These are phyloP conservation scores for Ceratobasidium sp. DNA, from an alignment of 1,284 basidiomycete species.

Conservation along the genomic window DNA sequence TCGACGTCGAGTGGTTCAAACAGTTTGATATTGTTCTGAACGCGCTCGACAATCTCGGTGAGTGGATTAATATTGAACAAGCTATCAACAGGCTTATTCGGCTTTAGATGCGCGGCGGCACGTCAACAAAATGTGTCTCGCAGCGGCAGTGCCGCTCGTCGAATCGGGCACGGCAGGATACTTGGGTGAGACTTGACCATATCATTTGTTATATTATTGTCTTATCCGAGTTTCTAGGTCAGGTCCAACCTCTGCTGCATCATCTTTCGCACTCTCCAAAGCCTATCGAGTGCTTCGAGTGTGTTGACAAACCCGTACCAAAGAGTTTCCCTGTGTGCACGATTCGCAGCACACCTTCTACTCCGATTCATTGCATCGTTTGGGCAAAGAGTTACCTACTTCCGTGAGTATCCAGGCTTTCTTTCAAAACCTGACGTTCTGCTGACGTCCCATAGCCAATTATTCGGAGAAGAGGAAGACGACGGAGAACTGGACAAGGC, in stretches of 20 bases:
- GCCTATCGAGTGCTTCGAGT: conserved; percentile 92
- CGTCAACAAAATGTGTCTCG: conserved; percentile 98
- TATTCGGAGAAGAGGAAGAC: conserved; percentile 93
- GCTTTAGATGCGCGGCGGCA: conserved; percentile 83
- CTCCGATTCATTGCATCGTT: conserved; percentile 98
- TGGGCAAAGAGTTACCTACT: conserved; percentile 99
- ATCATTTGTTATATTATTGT: background rate
- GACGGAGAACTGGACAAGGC: conserved; percentile 85
- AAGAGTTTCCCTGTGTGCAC: conserved; percentile 99
- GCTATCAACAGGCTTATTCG: background rate
- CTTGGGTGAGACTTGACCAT: conserved; percentile 67
- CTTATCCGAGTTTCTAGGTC: conserved; percentile 51
- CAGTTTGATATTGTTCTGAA: conserved; percentile 95
- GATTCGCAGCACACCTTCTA: conserved; percentile 96
- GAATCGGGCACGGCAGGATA: conserved; percentile 99
- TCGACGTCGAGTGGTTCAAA: conserved; percentile 91
- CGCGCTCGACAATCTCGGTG: conserved; percentile 95
- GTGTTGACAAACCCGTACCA: conserved; percentile 87
- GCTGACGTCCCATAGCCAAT: conserved; percentile 68
- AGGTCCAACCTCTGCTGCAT: conserved; percentile 74
- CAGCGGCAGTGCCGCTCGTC: conserved; percentile 89
- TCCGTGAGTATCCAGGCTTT: conserved; percentile 67
- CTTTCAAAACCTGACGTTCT: conserved; percentile 17
- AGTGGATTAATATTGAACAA: conserved; percentile 51
- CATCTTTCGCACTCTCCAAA: conserved; percentile 64